Evolutionary conservation across 257 asterid genomes (phyloP), one percentile per base, ranked within the genome.

Genomic region (Mentha longifolia): DNA sequence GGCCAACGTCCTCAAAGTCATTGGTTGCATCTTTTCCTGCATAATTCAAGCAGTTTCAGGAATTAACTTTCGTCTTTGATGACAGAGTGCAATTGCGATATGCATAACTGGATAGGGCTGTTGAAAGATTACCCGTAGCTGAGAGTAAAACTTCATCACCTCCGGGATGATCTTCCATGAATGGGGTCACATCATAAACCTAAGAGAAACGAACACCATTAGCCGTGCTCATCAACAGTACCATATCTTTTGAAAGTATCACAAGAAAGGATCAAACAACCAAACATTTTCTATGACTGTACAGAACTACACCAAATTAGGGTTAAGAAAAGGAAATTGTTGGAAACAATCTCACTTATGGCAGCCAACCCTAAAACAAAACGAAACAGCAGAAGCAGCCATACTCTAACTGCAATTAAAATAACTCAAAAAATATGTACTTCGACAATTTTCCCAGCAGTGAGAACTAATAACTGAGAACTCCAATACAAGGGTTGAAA

Each of bases 91-190:
- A 16, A 16, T 16, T 1, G 56, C 12, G 6, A 45, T 12, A 45
- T 45, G 16, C 13, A 11, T 14, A 47, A 15, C 19, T 28, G 3
- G 3, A 47, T 15, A 4, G 37, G 74, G 49, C 25, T 56, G 46
- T 42, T 25, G 69, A 11, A 72, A 52, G 33, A 52, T 81, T 83
- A 86, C 97, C 98, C 20, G 95, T 88, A 65, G 95, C 86, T 49
- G 97, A 75, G 47, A 90, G 87, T 85, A 92, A 71, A 72, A 92
- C 97, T 77, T 92, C 98, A 68, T 88, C 98, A 51, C 96, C 98
- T 72, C 98, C 98, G 0, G 98, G 98, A 78, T 92, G 96, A 78
- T 92, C 98, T 4, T 89, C 96, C 98, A 92, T 92, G 84, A 92
- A 92, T 6, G 94, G 88, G 73, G 96, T 86, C 20, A 90, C 92